Evolutionary conservation across 805 yeast genomes (phyloP), one percentile per base, ranked within the genome.

Genomic region (Ogataea degrootiae): DNA sequence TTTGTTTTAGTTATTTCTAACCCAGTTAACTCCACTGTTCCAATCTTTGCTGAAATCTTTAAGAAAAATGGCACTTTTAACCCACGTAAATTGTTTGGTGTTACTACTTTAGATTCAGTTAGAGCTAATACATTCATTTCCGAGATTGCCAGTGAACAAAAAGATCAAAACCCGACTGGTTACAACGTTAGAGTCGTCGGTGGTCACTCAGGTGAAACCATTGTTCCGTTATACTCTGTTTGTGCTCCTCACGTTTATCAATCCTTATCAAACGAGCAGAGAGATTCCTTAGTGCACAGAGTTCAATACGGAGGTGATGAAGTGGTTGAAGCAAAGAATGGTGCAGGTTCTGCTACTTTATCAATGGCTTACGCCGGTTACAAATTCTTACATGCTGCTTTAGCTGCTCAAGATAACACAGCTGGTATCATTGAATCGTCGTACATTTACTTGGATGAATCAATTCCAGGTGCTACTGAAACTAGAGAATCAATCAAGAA

Each of bases 231-330:
- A 56, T 79, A 84, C 65, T 77, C 90, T 36, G 59, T 64, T 22
- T 61, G 60, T 61, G 63, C 62, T 46, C 71, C 62, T 9, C 54
- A 55, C 50, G 55, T 50, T 45, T 56, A 56, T 54, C 47, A 39
- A 43, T 51, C 46, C 51, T 69, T 61, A 49, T 62, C 63, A 58
- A 61, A 60, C 61, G 72, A 65, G 46, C 63, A 61, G 65, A 63
- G 59, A 8, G 85, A 80, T 48, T 72, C 76, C 34, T 77, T 88
- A 62, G 76, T 86, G 66, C 80, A 87, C 77, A 85, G 96, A 73
- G 86, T 89, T 69, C 96, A 88, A 75, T 88, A 86, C 65, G 96
- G 96, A 72, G 96, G 96, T 75, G 96, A 88, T 66, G 96, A 88
- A 77, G 96, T 88, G 58, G 96, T 88, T 60, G 77, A 87, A 74